A percentile compares a stretch with the other conserved stretches of the same genome.
Evolutionary conservation across 2,329 filamentous ascomycete species (phyloP).

Genomic region (Ceratocystis huliohia): DNA sequence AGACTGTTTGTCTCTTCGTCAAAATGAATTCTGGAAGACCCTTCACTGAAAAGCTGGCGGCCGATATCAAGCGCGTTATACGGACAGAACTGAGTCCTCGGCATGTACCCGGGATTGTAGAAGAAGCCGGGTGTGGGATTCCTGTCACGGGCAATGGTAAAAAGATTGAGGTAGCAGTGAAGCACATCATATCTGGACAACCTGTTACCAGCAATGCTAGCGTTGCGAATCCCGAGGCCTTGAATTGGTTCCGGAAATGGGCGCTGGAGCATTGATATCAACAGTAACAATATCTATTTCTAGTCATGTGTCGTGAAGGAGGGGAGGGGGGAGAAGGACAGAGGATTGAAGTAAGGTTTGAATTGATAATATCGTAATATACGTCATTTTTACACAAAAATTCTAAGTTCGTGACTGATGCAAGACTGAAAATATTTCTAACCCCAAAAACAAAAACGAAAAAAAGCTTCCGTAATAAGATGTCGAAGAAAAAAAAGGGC

Average conservation of each 20-base stretch:
- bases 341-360: not conserved
- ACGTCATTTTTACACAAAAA: not conserved
- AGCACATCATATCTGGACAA: slow-evolving; percentile 84
- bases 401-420: not conserved
- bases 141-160: slow-evolving; percentile 91
- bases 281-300: not conserved
- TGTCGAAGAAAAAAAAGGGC: not conserved
- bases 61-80: slow-evolving; percentile 53
- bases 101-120: slow-evolving; percentile 76
- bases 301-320: not conserved
- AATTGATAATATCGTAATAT: not conserved
- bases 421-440: not conserved
- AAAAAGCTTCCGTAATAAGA: not conserved
- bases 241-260: slow-evolving; percentile 84
- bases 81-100: slow-evolving; percentile 70
- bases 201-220: slow-evolving; percentile 81
- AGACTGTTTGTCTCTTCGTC: slow-evolving; percentile 79
- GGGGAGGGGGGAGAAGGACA: slow-evolving; percentile 29
- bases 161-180: slow-evolving; percentile 93
- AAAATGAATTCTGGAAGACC: slow-evolving; percentile 51
- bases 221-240: slow-evolving; percentile 78
- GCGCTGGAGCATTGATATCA: slow-evolving; percentile 32
- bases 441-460: not conserved
- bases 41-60: slow-evolving; percentile 49
- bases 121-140: slow-evolving; percentile 59